Conservation (phyloP, 2,329 filamentous ascomycete species). For the Dactylellina leptospora region DNA sequence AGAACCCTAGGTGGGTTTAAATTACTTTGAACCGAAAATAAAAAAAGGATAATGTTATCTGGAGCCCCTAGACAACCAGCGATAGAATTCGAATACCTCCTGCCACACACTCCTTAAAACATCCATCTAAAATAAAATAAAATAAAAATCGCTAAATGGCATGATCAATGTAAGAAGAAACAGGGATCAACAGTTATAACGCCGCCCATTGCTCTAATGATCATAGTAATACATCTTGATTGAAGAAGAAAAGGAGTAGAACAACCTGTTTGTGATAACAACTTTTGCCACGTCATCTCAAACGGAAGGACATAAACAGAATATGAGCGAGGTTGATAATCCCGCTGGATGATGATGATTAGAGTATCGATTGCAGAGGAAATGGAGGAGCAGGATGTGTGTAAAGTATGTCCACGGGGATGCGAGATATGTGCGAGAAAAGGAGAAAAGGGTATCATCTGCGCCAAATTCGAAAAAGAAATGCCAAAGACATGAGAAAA, state of each 20-base stretch:
- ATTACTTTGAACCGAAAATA: too few relatives aligned
- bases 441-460: constrained; percentile 7
- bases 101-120: constrained; percentile 2
- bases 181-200: constrained; percentile 10
- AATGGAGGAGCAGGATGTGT: not conserved
- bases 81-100: too few relatives aligned
- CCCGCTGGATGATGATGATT: not conserved
- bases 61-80: too few relatives aligned
- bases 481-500: not conserved
- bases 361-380: not conserved
- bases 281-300: too few relatives aligned
- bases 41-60: too few relatives aligned
- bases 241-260: too few relatives aligned
- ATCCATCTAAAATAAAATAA: not conserved
- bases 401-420: not conserved
- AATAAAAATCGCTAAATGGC: not conserved
- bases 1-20: too few relatives aligned
- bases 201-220: constrained; percentile 46
- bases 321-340: not conserved
- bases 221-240: constrained; percentile 29
- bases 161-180: constrained; percentile 17
- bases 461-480: not conserved
- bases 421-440: not conserved
- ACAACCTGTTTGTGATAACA: too few relatives aligned
- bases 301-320: too few relatives aligned